Evolutionary conservation across 148 eudicot species (phyloP), one percentile per base, ranked within the genome.

Genomic region (Rhododendron vialii): DNA sequence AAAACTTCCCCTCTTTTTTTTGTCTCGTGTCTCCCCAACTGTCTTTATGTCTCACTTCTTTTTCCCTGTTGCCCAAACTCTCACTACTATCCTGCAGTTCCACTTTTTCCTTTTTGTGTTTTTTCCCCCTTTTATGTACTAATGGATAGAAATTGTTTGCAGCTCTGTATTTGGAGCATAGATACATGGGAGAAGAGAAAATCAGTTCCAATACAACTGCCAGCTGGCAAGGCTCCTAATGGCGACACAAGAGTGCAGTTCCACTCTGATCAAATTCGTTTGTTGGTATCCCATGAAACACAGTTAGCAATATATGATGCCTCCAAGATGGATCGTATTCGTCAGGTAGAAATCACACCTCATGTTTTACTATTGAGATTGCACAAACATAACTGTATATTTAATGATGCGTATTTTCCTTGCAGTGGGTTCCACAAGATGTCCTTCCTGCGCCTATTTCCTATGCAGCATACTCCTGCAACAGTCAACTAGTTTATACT

Each of bases 341-440:
- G 90, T 47, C 95, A 94, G 95, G 97, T 93, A 90, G 9, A 41
- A 47, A 84, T 13, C 45, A 24, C 30, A 71, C 78, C 81, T 59
- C 36, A 38, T 24, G 20, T 61, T 84, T n/a, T 71, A 55, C 71
- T 61, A 63, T 82, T 48, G 47, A 82, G 38, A 30, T 41, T 45
- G 43, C 22, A 28, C 55, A 17, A 14, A 35, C 30, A 5, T 50
- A 47, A 80, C 43, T 45, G 18, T 41, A 33, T 63, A 36, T 47
- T 69, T 87, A 12, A 87, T 80, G 71, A 17, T 86, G 71, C 26
- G 61, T 33, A 82, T 41, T 90, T 47, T 38, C 26, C 76, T 83
- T 90, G 88, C 90, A 96, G 98, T 96, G 98, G 98, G 89, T 94
- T 73, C 98, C 96, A 26, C 98, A 94, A 91, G 98, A 93, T 78